Evolutionary conservation across 208 protist species (phyloP), one percentile per base, ranked within the genome.

Genomic region (Trypanosoma caninum): DNA sequence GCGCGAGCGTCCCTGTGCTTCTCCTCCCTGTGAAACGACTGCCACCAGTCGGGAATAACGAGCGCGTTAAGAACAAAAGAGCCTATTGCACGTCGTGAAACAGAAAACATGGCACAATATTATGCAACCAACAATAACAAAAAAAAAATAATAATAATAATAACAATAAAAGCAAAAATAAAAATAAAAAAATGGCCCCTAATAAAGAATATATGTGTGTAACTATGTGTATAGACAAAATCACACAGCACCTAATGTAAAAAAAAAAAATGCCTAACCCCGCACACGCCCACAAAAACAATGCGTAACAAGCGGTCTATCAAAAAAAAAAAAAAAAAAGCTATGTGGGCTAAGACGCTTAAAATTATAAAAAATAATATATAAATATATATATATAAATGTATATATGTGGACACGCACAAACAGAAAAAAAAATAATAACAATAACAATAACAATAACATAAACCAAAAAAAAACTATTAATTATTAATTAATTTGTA

Each of bases 31-130:
- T 80, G 76, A 50, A 84, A 80, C 4, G 76, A 63, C 65, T 95
- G 89, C 81, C 89, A 91, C 83, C 83, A 92, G 57, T 95, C 89
- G 2, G 74, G 59, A 25, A 88, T 59, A 8, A 93, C 69, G 53
- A 80, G 78, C 47, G 73, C 61, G 34, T 77, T 84, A 16, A 91
- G 58, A 27, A 95, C 27, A 64, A 58, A 67, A 20, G 61, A 53
- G 34, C 59, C 59, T 37, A 40, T 50, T 20, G 53, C 33, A 27
- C 34, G 23, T 27, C 42, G 38, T 23, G 56, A 70, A 33, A 47
- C 30, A 27, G n/a, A 56, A 18, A 70, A 30, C 64, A 62, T 67
- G 28, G 11, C 34, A 14, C 14, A n/a, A 27, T 14, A 40, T n/a
- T n/a, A 37, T 68, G 27, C 50, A 44, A n/a, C 5, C 48, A 31